These are phyloP conservation scores for Rhizopogon vinicolor DNA, from an alignment of 768 basidiomycete species.

Conservation along the genomic window DNA sequence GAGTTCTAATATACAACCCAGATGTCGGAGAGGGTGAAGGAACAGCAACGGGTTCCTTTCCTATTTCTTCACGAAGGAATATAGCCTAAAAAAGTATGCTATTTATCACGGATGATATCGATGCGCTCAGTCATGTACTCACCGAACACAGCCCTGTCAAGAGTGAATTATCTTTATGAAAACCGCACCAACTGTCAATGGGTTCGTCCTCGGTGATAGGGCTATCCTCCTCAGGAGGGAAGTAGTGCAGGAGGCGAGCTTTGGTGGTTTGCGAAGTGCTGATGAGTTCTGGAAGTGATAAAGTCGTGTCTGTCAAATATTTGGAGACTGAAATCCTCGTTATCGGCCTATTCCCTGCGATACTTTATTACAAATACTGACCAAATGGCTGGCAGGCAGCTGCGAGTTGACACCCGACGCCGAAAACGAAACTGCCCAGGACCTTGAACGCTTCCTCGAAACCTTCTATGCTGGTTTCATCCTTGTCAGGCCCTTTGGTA, in stretches of 20 bases:
- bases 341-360: neutral
- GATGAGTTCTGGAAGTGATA: slow-evolving; percentile 73
- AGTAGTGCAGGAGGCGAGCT: slow-evolving; percentile 95
- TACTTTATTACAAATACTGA: slow-evolving; percentile 22
- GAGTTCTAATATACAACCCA: slow-evolving; percentile 88
- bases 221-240: slow-evolving; percentile 55
- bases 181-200: slow-evolving; percentile 91
- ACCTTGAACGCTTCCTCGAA: slow-evolving; percentile 89
- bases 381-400: slow-evolving; percentile 90
- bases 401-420: slow-evolving; percentile 79
- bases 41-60: slow-evolving; percentile 41
- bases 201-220: slow-evolving; percentile 48
- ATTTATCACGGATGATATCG: neutral
- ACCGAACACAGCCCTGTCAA: slow-evolving; percentile 92
- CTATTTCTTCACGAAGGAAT: slow-evolving; percentile 57
- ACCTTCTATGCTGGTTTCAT: slow-evolving; percentile 58
- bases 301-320: slow-evolving; percentile 54
- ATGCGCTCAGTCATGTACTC: slow-evolving; percentile 17
- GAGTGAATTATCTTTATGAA: slow-evolving; percentile 88
- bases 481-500: slow-evolving; percentile 54
- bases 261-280: slow-evolving; percentile 78
- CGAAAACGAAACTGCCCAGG: slow-evolving; percentile 77
- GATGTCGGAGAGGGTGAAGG: slow-evolving; percentile 69
- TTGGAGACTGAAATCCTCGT: slow-evolving; percentile 45
- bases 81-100: slow-evolving; percentile 53